Base-by-base conservation (phyloP, 495 filamentous ascomycete genomes). In the Penicillium daleae region DNA sequence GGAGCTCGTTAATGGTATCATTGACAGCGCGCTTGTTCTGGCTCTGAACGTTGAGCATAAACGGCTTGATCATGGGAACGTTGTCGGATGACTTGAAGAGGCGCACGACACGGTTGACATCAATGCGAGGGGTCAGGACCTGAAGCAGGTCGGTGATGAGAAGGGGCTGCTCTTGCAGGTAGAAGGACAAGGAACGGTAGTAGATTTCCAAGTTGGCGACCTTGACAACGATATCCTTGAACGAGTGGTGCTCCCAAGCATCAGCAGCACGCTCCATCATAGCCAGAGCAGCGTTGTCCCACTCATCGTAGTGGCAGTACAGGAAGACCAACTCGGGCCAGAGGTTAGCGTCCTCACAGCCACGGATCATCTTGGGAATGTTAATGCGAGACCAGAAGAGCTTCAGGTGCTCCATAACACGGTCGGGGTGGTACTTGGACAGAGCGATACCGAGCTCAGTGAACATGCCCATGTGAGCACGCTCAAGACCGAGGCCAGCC, bases 241-340 rank as follows among this genome's bases (percentile, higher is more conserved):
- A 98, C 31, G 94, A 96, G 78, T 98, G 95, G 80, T 99, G 96
- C 77, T 99, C 96, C 96, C 96, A 99, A 3, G 96, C 91, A 78
- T 98, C 94, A 56, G 96, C 89, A 37, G 96, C 91, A 67, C 95
- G 92, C 84, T 99, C 96, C 92, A 99, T 99, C 85, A 99, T 97
- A 35, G 96, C 93, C 59, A 99, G 85, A 24, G 95, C 95, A 27
- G 96, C 95, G 73, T 99, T 99, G 79, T 99, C 96, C 82, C 91
- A 98, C 74, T 99, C 96, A 66, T 99, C 96, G 72, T 98, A 98
- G 79, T 99, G 96, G 79, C 91, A 93, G 82, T 99, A 99, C 66
- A 97, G 83, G 89, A 99, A 99, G 64, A 99, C 92, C 60, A 99
- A 80, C 78, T 98, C 96, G 10, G 95, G 95, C 96, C 96, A 99